phyloP scores from a whole-genome alignment of 2,329 filamentous ascomycete species.

The Hortaea sp. region DNA sequence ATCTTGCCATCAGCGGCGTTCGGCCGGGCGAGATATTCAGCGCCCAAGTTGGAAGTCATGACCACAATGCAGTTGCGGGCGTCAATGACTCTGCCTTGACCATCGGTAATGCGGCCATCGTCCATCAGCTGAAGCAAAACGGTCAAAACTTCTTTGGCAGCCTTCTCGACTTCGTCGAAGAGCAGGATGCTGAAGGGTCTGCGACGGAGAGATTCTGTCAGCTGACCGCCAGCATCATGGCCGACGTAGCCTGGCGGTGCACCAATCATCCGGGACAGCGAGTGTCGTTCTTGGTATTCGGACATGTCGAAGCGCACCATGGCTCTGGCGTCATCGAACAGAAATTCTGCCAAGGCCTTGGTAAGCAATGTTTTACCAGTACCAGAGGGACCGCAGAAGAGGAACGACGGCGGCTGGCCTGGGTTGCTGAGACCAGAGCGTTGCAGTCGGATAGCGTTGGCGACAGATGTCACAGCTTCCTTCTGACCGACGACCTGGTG shows the following conservation, averaged over 20 bases:
- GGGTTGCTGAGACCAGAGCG: constrained; percentile 90
- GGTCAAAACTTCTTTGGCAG: constrained; percentile 92
- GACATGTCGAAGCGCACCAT: constrained; percentile 99
- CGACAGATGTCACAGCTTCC: constrained; percentile 85
- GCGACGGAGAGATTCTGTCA: constrained; percentile 87
- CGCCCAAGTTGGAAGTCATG: constrained; percentile 96
- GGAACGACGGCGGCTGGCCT: constrained; percentile 93
- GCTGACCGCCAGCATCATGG: constrained; percentile 88
- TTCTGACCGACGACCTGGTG: constrained; percentile 87
- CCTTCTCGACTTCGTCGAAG: constrained; percentile 98
- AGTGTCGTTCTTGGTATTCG: constrained; percentile 95
- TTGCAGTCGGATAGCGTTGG: constrained; percentile 91
- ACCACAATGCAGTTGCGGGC: constrained; percentile 98
- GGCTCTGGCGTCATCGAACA: constrained; percentile 92
- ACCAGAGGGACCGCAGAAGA: constrained; percentile 97
- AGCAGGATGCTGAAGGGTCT: constrained; percentile 95
- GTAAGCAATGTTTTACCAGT: constrained; percentile 96
- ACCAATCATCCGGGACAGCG: constrained; percentile 93
- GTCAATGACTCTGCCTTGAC: constrained; percentile 88
- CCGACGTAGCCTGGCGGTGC: constrained; percentile 95
- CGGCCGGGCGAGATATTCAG: constrained; percentile 79
- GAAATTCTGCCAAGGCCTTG: constrained; percentile 90
- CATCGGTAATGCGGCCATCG: constrained; percentile 95
- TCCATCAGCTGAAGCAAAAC: constrained; percentile 99
- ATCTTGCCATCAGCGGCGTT: constrained; percentile 72